Evolutionary conservation across 495 filamentous ascomycete species (phyloP).

Genomic region (Bathelium albidoporum): DNA sequence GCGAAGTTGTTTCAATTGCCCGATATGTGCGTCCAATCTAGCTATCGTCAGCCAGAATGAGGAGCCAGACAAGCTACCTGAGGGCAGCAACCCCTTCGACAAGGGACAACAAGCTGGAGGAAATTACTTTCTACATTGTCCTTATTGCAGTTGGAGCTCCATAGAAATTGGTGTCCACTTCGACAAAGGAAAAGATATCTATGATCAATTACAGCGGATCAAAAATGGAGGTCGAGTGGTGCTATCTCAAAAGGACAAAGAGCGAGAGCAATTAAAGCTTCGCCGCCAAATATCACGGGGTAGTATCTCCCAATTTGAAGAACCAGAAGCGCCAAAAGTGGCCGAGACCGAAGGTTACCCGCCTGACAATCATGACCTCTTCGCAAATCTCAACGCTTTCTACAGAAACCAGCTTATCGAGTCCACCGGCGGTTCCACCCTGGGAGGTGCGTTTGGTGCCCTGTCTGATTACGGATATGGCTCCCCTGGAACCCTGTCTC

Average conservation of each 20-base stretch:
- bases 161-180: conserved; percentile 83
- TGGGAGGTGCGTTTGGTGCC: conserved; percentile 37
- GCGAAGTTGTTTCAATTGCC: conserved; percentile 90
- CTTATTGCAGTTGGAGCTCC: conserved; percentile 85
- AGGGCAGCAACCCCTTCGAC: not conserved
- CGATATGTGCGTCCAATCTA: conserved; percentile 73
- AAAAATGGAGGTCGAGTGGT: conserved; percentile 40
- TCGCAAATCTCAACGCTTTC: conserved; percentile 29
- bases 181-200: conserved; percentile 75
- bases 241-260: conserved; percentile 21
- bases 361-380: conserved; percentile 22
- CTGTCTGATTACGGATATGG: conserved; percentile 43
- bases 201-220: conserved; percentile 59
- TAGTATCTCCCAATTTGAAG: not conserved
- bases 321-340: not conserved
- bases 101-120: conserved; percentile 10
- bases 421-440: conserved; percentile 18
- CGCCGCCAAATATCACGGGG: not conserved
- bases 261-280: conserved; percentile 22
- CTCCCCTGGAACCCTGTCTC: conserved; percentile 68
- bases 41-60: conserved; percentile 45
- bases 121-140: conserved; percentile 72
- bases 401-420: conserved; percentile 52
- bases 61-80: not conserved
- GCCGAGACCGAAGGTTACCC: conserved; percentile 4